Evolutionary conservation across 371 early-diverging fungal species (phyloP).

Genomic region (Circinella umbellata): DNA sequence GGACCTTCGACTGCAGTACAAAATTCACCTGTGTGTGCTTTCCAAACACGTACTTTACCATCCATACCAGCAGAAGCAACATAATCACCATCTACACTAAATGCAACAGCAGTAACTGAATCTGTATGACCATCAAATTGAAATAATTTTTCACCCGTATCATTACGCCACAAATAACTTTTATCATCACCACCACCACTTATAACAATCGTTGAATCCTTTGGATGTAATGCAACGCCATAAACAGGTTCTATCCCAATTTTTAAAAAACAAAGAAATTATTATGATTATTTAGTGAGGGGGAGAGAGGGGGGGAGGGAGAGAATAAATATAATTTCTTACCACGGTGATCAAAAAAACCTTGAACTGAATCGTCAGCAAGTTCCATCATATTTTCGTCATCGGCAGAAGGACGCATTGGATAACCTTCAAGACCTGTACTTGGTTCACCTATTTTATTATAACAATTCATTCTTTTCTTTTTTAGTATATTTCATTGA

Average conservation of each 20-base stretch:
- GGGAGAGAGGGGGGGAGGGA: too few relatives aligned
- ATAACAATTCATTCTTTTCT: too few relatives aligned
- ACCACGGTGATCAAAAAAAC: slow-evolving; percentile 91
- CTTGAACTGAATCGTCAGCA: slow-evolving; percentile 91
- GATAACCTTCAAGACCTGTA: slow-evolving; percentile 36
- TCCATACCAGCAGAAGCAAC: slow-evolving; percentile 95
- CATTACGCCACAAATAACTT: slow-evolving; percentile 87
- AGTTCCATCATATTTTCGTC: slow-evolving; percentile 68
- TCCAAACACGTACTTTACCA: slow-evolving; percentile 89
- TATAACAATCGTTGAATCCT: slow-evolving; percentile 63
- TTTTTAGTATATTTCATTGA: too few relatives aligned
- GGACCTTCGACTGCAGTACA: slow-evolving; percentile 86
- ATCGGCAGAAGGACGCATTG: slow-evolving; percentile 46
- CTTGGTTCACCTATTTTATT: not conserved
- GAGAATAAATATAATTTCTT: slow-evolving; percentile 3
- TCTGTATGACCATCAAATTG: slow-evolving; percentile 80
- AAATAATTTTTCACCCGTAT: slow-evolving; percentile 78
- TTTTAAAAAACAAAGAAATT: too few relatives aligned
- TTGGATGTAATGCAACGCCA: slow-evolving; percentile 85
- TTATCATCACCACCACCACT: slow-evolving; percentile 96
- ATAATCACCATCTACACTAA: slow-evolving; percentile 84
- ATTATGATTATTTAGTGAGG: not conserved
- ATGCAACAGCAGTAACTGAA: slow-evolving; percentile 85
- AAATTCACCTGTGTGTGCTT: slow-evolving; percentile 63
- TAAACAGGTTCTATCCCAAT: slow-evolving; percentile 84